A percentile compares a stretch with the other conserved stretches of the same genome.
Evolutionary conservation across 1,284 basidiomycete genomes (phyloP).

Genomic region (Irpex rosettiformis): DNA sequence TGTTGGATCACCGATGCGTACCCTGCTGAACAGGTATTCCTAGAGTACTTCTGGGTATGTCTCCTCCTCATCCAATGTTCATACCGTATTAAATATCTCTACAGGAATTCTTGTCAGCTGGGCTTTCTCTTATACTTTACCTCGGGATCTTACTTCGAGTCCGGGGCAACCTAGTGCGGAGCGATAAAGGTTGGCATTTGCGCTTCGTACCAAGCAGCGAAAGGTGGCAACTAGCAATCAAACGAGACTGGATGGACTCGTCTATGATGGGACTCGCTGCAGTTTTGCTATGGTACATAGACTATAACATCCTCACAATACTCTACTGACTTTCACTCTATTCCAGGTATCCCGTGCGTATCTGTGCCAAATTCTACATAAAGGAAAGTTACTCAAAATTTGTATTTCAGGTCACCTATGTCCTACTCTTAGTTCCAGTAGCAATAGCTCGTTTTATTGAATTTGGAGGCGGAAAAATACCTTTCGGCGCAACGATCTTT

Average conservation of each 20-base stretch:
- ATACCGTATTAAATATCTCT: neutral
- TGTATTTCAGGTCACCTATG: conserved; percentile 30
- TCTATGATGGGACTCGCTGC: conserved; percentile 32
- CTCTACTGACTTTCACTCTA: neutral
- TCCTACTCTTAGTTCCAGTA: conserved; percentile 33
- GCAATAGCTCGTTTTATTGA: conserved; percentile 32
- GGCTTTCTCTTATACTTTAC: conserved; percentile 34
- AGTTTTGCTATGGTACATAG: conserved; percentile 31
- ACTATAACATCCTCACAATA: neutral
- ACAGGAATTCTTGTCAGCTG: conserved; percentile 34
- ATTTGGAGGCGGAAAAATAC: conserved; percentile 29
- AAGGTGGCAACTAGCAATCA: conserved; percentile 34
- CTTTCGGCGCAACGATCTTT: conserved; percentile 29
- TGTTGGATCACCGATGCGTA: conserved; percentile 48
- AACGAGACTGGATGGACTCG: conserved; percentile 34
- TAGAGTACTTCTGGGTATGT: conserved; percentile 44
- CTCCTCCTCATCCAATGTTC: neutral
- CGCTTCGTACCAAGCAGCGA: conserved; percentile 31
- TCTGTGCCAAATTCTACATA: neutral
- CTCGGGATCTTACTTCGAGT: conserved; percentile 34
- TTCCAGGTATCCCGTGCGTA: conserved; percentile 19
- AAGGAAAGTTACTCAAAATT: neutral
- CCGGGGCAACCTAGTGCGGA: conserved; percentile 34
- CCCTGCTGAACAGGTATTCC: conserved; percentile 34
- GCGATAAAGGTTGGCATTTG: conserved; percentile 30